A percentile compares a stretch with the other conserved stretches of the same genome.
Conservation (phyloP, 176 grass and related monocot species). For the Oropetium thomaeum region DNA sequence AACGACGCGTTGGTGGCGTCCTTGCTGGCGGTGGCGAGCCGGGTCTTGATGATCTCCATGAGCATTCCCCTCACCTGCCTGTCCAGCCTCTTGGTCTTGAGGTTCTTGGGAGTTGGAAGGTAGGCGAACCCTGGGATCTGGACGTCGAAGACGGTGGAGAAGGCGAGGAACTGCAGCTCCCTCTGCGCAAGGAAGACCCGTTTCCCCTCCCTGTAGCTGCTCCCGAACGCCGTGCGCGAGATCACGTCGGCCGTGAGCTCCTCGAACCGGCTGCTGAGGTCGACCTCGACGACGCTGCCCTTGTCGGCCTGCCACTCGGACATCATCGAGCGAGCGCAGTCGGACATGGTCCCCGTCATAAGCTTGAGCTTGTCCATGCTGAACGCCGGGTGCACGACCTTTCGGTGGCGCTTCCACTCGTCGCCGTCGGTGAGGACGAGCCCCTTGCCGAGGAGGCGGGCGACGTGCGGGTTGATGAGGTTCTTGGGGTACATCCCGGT, state of each 20-base stretch:
- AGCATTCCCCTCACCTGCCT: conserved; percentile 27
- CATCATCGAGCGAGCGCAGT: conserved; percentile 45
- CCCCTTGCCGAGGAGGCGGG: conserved; percentile 50
- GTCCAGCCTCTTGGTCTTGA: conserved; percentile 24
- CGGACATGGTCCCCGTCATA: conserved; percentile 53
- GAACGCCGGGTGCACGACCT: conserved; percentile 56
- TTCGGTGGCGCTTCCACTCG: conserved; percentile 63
- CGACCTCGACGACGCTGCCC: conserved; percentile 20
- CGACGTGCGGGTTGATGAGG: neutral
- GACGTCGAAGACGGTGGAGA: conserved; percentile 18
- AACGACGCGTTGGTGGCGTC: neutral
- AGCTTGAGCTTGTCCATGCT: conserved; percentile 68
- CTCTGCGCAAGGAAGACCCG: conserved; percentile 45
- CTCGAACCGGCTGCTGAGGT: conserved; percentile 42
- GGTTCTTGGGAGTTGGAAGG: conserved; percentile 31
- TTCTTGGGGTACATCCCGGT: conserved; percentile 40
- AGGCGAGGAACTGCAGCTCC: conserved; percentile 43
- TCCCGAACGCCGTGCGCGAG: conserved; percentile 59
- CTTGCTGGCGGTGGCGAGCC: neutral
- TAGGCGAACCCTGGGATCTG: conserved; percentile 23
- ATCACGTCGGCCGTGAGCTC: conserved; percentile 64
- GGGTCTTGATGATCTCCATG: conserved; percentile 31
- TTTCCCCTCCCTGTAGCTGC: conserved; percentile 48
- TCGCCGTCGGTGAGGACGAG: conserved; percentile 45
- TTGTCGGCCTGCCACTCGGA: conserved; percentile 29